Evolutionary conservation across 805 yeast species (phyloP).

Genomic region (Kurtzmaniella fragi): DNA sequence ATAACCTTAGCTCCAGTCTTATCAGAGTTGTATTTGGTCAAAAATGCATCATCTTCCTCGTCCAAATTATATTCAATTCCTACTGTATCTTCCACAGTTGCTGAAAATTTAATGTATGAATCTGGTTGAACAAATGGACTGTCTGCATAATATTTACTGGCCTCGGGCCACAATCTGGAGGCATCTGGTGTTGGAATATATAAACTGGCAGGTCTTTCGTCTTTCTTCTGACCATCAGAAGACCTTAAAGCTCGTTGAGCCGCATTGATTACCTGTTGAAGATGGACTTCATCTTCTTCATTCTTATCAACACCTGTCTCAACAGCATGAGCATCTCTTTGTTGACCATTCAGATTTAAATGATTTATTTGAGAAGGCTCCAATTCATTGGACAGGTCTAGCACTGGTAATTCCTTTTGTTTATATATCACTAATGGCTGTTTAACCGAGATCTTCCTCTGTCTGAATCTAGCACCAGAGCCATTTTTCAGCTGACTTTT

Average conservation of each 20-base stretch:
- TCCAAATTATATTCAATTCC: conserved; percentile 89
- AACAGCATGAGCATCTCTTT: conserved; percentile 80
- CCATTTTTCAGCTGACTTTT: conserved; percentile 22
- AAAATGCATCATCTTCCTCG: conserved; percentile 74
- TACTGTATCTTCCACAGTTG: conserved; percentile 92
- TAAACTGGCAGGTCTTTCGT: conserved; percentile 25
- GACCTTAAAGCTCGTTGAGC: conserved; percentile 55
- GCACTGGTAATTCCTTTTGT: conserved; percentile 75
- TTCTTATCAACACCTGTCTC: conserved; percentile 98
- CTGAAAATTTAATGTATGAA: conserved; percentile 80
- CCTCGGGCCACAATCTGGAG: conserved; percentile 75
- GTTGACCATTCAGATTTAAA: conserved; percentile 53
- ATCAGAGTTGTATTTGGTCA: conserved; percentile 20
- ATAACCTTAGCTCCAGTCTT: conserved; percentile 30
- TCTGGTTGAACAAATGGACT: conserved; percentile 62
- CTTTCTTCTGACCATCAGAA: conserved; percentile 5
- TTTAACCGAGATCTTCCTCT: conserved; percentile 89
- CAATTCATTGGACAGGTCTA: conserved; percentile 45
- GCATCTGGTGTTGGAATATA: conserved; percentile 98
- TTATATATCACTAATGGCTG: conserved; percentile 74
- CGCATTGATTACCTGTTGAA: conserved; percentile 85
- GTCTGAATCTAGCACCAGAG: conserved; percentile 80
- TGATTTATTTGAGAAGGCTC: conserved; percentile 41
- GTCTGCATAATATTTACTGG: conserved; percentile 62
- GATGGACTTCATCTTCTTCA: conserved; percentile 95